Percentiles rank a stretch among this genome's conserved stretches.
Evolutionary conservation across 805 yeast genomes (phyloP).

Genomic region (Metschnikowia matae): DNA sequence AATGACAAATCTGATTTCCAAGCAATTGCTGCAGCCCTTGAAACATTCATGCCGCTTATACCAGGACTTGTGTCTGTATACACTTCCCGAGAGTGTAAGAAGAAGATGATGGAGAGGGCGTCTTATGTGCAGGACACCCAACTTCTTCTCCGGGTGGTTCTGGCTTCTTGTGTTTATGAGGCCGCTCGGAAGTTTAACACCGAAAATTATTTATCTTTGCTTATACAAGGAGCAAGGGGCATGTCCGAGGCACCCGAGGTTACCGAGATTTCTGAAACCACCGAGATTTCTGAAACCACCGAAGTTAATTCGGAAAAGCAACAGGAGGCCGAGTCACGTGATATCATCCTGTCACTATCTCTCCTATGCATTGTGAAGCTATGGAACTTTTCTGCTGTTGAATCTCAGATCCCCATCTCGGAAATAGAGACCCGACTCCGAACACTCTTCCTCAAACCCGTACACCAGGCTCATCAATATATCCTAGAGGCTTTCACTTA

Average conservation of each 20-base stretch:
- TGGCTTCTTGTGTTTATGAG: constrained; percentile 15
- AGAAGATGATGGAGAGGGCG: constrained; percentile 10
- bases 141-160: constrained; percentile 10
- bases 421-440: constrained; percentile 7
- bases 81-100: constrained; percentile 9
- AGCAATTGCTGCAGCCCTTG: constrained; percentile 8
- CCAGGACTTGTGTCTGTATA: constrained; percentile 13
- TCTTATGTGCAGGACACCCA: constrained; percentile 7
- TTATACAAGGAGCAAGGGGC: constrained; percentile 10
- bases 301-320: not conserved
- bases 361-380: constrained; percentile 17
- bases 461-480: not conserved
- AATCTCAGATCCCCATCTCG: constrained; percentile 13
- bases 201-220: constrained; percentile 11
- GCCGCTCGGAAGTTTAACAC: constrained; percentile 17
- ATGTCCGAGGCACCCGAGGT: too few relatives aligned
- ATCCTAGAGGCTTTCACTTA: constrained; percentile 15
- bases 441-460: constrained; percentile 1
- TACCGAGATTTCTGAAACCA: too few relatives aligned
- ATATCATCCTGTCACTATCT: constrained; percentile 8
- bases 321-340: not conserved
- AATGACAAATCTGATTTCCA: not conserved
- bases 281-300: too few relatives aligned
- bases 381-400: constrained; percentile 18
- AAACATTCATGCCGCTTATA: constrained; percentile 13